Conservation (phyloP, 345 rosid genomes). For the Excoecaria agallocha region DNA sequence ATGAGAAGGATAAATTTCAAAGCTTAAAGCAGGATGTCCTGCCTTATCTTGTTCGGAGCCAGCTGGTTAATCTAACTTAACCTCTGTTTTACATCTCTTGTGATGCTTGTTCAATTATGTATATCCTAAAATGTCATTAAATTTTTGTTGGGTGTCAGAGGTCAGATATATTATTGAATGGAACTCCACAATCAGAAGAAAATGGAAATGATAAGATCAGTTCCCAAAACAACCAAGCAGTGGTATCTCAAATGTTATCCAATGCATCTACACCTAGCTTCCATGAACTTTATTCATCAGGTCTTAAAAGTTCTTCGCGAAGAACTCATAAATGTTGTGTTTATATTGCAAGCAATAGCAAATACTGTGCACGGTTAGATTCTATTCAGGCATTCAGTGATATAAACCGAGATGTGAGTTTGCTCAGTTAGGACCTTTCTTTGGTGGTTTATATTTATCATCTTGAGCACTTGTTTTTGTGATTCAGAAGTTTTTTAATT, state of each 20-base stretch:
- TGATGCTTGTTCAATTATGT: neutral
- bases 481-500: slow-evolving; percentile 6
- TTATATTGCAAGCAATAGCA: slow-evolving; percentile 73
- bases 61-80: slow-evolving; percentile 84
- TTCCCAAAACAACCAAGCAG: slow-evolving; percentile 49
- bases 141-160: slow-evolving; percentile 38
- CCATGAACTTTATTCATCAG: slow-evolving; percentile 52
- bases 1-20: slow-evolving; percentile 62
- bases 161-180: slow-evolving; percentile 54
- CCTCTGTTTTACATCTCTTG: slow-evolving; percentile 5
- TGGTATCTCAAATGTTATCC: slow-evolving; percentile 59
- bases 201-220: slow-evolving; percentile 58
- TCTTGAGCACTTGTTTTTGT: slow-evolving; percentile 7
- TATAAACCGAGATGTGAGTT: slow-evolving; percentile 88
- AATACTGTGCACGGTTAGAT: slow-evolving; percentile 70
- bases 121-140: slow-evolving; percentile 10
- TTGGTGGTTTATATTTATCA: neutral
- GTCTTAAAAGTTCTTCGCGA: slow-evolving; percentile 39
- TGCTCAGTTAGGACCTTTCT: neutral
- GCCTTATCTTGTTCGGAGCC: slow-evolving; percentile 89
- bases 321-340: slow-evolving; percentile 87
- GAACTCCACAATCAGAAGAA: slow-evolving; percentile 56
- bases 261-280: slow-evolving; percentile 74
- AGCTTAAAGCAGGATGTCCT: slow-evolving; percentile 82
- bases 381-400: slow-evolving; percentile 91